Evolutionary conservation across 768 basidiomycete genomes (phyloP).

Genomic region (Naematelia encephala): DNA sequence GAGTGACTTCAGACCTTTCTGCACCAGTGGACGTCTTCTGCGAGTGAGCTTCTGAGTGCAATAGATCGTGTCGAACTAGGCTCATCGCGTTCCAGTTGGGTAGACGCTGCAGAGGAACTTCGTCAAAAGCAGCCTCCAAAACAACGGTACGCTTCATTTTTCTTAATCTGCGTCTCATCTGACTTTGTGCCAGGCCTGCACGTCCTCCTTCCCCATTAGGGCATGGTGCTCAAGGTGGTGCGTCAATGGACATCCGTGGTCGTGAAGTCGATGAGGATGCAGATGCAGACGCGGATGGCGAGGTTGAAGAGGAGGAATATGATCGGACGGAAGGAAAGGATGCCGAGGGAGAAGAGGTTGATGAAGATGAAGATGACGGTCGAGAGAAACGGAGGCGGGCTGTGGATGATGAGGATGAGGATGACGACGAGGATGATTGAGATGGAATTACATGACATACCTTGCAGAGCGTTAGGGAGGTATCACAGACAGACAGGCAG

Average conservation of each 20-base stretch:
- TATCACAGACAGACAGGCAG: too few relatives aligned
- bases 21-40: conserved; percentile 58
- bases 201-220: conserved; percentile 23
- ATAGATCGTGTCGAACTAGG: conserved; percentile 60
- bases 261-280: conserved; percentile 56
- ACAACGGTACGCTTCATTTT: conserved; percentile 25
- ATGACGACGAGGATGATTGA: conserved; percentile 4
- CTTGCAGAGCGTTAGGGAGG: too few relatives aligned
- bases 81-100: conserved; percentile 35
- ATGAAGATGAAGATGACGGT: conserved; percentile 7
- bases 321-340: background rate
- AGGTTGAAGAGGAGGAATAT: conserved; percentile 4
- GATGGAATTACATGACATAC: background rate
- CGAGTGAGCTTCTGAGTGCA: conserved; percentile 56
- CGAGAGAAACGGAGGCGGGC: conserved; percentile 5
- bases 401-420: conserved; percentile 5
- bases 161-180: background rate
- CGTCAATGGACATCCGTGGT: conserved; percentile 13
- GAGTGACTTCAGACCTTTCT: conserved; percentile 24
- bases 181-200: conserved; percentile 9
- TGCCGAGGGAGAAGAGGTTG: conserved; percentile 1
- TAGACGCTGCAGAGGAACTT: conserved; percentile 47
- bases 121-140: conserved; percentile 31
- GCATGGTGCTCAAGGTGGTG: conserved; percentile 32
- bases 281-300: conserved; percentile 59